Percentiles rank a stretch among this genome's conserved stretches.
Conservation (phyloP, 306 rosid genomes). For the Sicyos baderoa region DNA sequence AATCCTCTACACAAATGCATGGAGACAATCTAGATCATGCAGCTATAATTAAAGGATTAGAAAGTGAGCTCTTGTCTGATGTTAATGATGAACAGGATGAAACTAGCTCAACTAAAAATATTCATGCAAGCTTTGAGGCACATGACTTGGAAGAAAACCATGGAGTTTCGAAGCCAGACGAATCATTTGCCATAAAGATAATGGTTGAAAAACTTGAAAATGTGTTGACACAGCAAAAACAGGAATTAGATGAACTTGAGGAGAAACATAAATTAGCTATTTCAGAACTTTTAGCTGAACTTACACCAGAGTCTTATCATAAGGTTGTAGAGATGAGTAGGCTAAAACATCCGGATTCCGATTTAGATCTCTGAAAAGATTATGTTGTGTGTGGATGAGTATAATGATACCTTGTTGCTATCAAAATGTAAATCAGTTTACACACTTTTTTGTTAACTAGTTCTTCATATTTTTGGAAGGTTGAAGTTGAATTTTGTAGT, state of each 20-base stretch:
- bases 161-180: background rate
- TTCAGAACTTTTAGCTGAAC: slow-evolving; percentile 40
- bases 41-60: slow-evolving; percentile 21
- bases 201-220: slow-evolving; percentile 37
- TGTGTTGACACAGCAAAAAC: slow-evolving; percentile 40
- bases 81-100: too few relatives aligned
- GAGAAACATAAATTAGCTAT: slow-evolving; percentile 53
- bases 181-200: slow-evolving; percentile 29
- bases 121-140: too few relatives aligned
- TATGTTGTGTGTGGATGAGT: background rate
- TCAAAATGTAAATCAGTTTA: too few relatives aligned
- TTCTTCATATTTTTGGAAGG: too few relatives aligned
- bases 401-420: background rate
- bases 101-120: too few relatives aligned
- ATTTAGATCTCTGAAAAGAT: too few relatives aligned
- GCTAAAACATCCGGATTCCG: slow-evolving; percentile 26
- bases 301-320: slow-evolving; percentile 37
- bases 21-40: slow-evolving; percentile 21
- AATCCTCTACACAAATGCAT: slow-evolving; percentile 15
- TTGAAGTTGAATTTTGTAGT: background rate
- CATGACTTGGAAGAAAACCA: background rate
- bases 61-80: slow-evolving; percentile 10
- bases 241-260: slow-evolving; percentile 57
- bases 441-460: too few relatives aligned
- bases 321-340: slow-evolving; percentile 44